Conservation (phyloP, 805 yeast species). For the Cyberlindnera suaveolens region DNA sequence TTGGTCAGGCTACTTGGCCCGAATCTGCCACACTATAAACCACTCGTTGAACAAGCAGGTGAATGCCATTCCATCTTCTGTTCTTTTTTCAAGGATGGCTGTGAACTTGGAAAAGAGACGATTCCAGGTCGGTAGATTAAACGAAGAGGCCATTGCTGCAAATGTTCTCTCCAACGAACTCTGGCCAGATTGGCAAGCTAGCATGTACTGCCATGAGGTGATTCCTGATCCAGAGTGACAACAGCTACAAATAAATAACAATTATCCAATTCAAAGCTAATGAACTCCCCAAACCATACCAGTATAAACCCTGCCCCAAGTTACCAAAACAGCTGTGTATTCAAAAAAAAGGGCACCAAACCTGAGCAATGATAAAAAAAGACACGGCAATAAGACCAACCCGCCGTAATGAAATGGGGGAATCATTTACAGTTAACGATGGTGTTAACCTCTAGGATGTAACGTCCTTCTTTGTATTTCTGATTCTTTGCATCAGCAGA, state of each 20-base stretch:
- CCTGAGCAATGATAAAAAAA: no score
- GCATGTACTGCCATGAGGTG: neutral
- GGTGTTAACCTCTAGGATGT: constrained; percentile 36
- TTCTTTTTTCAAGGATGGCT: neutral
- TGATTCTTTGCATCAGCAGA: constrained; percentile 39
- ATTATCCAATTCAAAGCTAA: no score
- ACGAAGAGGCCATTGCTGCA: neutral
- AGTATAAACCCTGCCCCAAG: no score
- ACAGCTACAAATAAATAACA: no score
- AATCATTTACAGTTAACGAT: constrained; percentile 24
- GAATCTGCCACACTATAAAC: neutral
- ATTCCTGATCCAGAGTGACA: no score
- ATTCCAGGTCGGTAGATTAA: neutral
- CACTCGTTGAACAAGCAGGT: neutral
- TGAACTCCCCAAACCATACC: no score
- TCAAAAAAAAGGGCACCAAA: no score
- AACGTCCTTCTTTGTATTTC: constrained; percentile 56
- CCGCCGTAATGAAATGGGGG: no score
- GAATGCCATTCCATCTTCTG: neutral
- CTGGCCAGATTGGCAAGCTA: neutral
- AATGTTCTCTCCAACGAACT: neutral
- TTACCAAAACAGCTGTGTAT: no score
- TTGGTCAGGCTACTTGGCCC: neutral
- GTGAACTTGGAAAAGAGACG: neutral
- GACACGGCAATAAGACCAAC: no score